Evolutionary conservation across 768 basidiomycete genomes (phyloP).

Genomic region (Phylloporus sp.): DNA sequence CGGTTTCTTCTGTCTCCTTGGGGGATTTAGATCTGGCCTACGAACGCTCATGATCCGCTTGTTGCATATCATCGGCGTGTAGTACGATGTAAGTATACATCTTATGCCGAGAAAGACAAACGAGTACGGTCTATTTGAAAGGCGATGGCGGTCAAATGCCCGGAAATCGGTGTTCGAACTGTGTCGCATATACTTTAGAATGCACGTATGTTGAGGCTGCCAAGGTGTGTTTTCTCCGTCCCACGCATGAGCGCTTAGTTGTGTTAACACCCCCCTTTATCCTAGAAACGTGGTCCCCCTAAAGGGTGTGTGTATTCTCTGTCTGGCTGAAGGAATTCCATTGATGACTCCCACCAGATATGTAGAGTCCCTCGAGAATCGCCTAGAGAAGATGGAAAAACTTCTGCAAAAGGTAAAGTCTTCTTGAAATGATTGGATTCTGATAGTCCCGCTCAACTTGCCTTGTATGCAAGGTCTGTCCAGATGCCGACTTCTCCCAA

Average conservation of each 20-base stretch:
- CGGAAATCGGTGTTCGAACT: constrained; percentile 54
- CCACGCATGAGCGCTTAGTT: not conserved
- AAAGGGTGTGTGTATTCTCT: constrained; percentile 27
- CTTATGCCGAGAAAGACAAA: not conserved
- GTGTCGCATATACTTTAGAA: constrained; percentile 41
- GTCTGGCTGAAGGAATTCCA: not conserved
- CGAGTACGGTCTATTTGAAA: constrained; percentile 12
- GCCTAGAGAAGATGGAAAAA: constrained; percentile 63
- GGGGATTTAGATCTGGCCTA: not conserved
- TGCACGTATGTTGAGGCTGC: constrained; percentile 57
- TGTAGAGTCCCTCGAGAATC: constrained; percentile 57
- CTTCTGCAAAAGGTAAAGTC: constrained; percentile 48
- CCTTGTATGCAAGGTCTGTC: constrained; percentile 42
- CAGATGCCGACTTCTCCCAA: constrained; percentile 57
- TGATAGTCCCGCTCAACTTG: not conserved
- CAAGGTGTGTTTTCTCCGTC: constrained; percentile 37
- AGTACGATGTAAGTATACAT: constrained; percentile 23
- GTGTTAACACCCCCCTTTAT: not conserved
- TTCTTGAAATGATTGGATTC: not conserved
- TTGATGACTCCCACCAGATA: constrained; percentile 39
- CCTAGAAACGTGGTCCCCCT: constrained; percentile 40
- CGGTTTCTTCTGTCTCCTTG: not conserved
- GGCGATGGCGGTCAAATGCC: constrained; percentile 63
- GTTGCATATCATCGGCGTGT: too few relatives aligned
- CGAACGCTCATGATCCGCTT: not conserved